Conservation (phyloP, 495 filamentous ascomycete genomes). For the Tuber borchii region DNA sequence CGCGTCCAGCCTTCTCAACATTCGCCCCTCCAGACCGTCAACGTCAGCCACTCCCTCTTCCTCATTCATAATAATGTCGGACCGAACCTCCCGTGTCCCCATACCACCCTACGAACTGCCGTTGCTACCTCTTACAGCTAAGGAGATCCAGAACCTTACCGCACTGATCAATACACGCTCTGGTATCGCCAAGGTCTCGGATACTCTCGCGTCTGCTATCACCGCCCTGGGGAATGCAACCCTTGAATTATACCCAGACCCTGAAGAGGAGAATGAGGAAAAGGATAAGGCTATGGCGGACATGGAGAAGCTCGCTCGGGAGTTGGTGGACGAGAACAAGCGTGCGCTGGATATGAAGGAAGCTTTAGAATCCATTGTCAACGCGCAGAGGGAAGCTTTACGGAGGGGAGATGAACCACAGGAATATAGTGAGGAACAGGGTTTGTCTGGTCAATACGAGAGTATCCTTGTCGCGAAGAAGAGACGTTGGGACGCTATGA, state of each 20-base stretch:
- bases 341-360: conserved; percentile 8
- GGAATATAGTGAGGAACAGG: conserved; percentile 5
- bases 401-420: conserved; percentile 4
- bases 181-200: conserved; percentile 14
- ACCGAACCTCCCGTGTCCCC: neutral
- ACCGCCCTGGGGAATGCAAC: conserved; percentile 11
- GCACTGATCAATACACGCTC: conserved; percentile 17
- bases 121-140: conserved; percentile 25
- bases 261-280: conserved; percentile 15
- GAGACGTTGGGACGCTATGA: conserved; percentile 8
- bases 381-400: conserved; percentile 1
- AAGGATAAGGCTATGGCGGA: conserved; percentile 25
- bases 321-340: conserved; percentile 16
- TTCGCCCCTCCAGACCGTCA: neutral
- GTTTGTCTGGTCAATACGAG: conserved; percentile 11
- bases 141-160: conserved; percentile 6
- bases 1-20: neutral
- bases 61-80: neutral
- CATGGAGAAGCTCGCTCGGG: conserved; percentile 20
- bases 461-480: conserved; percentile 1
- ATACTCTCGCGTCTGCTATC: conserved; percentile 4
- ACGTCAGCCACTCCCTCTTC: neutral
- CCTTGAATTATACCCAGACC: conserved; percentile 21
- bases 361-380: neutral
- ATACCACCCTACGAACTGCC: conserved; percentile 33